Percentiles rank a stretch among this genome's conserved stretches.
Conservation (phyloP, 495 filamentous ascomycete species). For the Terfezia claveryi region DNA sequence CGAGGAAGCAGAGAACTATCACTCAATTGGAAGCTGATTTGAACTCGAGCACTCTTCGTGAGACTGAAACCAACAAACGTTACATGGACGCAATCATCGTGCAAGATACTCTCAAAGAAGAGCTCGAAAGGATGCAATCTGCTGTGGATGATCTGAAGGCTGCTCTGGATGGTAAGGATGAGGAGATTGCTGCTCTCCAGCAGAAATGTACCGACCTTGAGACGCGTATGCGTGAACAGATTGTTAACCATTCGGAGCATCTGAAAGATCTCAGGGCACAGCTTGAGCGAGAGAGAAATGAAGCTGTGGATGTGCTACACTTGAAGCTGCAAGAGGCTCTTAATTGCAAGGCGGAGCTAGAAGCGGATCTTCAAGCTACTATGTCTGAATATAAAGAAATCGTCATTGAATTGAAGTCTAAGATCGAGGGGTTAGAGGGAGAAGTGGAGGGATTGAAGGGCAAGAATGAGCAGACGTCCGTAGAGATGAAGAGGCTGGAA, state of each 20-base stretch:
- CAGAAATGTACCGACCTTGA: neutral
- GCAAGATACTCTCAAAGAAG: neutral
- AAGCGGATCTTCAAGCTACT: neutral
- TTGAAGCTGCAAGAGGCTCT: neutral
- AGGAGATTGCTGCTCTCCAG: neutral
- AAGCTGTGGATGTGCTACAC: neutral
- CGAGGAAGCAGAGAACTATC: constrained; percentile 6
- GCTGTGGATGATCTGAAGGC: neutral
- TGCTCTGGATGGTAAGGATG: neutral
- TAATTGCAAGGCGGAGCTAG: neutral
- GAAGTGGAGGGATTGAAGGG: neutral
- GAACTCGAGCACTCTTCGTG: constrained; percentile 1
- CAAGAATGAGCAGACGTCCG: neutral
- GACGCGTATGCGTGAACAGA: neutral
- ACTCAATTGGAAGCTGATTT: constrained; percentile 7
- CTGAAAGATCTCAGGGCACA: neutral
- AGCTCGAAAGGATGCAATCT: neutral
- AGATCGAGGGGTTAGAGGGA: neutral
- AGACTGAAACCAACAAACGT: constrained; percentile 3
- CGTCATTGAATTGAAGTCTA: neutral
- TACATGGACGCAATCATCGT: constrained; percentile 1
- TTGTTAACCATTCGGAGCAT: neutral
- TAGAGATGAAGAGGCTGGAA: neutral
- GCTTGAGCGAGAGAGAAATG: neutral
- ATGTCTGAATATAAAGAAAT: neutral